Evolutionary conservation across 163 green algal genomes (phyloP).

Genomic region (Coccomyxa subellipsoidea): DNA sequence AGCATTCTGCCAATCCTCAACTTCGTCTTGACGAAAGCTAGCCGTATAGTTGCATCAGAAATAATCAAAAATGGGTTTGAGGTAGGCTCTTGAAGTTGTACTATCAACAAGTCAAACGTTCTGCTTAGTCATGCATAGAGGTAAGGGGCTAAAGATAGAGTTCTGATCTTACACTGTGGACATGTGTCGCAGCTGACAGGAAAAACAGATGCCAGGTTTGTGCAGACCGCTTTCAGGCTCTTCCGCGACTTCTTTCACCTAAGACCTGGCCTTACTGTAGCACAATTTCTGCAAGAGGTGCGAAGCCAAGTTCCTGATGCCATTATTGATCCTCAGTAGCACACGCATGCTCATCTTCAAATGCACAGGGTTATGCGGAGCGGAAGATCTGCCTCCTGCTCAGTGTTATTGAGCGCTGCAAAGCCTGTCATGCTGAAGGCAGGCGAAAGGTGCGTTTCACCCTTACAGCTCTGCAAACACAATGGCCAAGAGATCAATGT

Average conservation of each 20-base stretch:
- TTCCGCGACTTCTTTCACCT: conserved; percentile 57
- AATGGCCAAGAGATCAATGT: too few relatives aligned
- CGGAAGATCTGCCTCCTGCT: conserved; percentile 66
- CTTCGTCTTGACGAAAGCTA: background rate
- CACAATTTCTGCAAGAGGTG: conserved; percentile 70
- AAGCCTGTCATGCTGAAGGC: conserved; percentile 55
- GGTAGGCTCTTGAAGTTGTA: too few relatives aligned
- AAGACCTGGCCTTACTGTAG: conserved; percentile 48
- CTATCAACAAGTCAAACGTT: too few relatives aligned
- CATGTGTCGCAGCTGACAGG: conserved; percentile 53
- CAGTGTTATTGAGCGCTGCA: conserved; percentile 50
- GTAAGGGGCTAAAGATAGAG: too few relatives aligned
- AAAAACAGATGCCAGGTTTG: conserved; percentile 70
- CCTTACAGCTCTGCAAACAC: too few relatives aligned
- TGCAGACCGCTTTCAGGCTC: conserved; percentile 57
- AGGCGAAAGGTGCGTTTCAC: conserved; percentile 52
- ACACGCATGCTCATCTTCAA: background rate
- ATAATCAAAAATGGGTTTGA: background rate
- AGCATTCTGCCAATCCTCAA: background rate
- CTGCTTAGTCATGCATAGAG: background rate
- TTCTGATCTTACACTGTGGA: background rate
- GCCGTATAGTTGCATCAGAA: background rate
- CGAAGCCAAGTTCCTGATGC: background rate
- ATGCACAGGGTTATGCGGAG: conserved; percentile 76
- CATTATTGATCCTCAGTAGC: background rate